Conservation (phyloP, 352 stramenopile species). For the Pythium rhizo-oryzae region DNA sequence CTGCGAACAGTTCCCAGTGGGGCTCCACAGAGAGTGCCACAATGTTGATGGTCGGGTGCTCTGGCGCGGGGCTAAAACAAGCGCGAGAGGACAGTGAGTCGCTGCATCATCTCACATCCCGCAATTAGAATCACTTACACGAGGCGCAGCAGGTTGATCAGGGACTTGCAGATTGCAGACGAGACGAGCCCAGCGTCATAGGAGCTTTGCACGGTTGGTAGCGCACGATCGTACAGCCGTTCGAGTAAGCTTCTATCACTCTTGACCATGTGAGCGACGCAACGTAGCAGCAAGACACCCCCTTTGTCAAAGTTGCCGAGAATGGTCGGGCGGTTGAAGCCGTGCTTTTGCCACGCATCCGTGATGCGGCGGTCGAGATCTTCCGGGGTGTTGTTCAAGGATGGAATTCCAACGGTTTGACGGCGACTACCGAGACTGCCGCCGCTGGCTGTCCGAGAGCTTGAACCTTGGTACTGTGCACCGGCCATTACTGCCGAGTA, state of each 20-base stretch:
- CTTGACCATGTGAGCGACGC: constrained; percentile 69
- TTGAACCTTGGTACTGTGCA: neutral
- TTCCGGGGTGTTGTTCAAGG: constrained; percentile 28
- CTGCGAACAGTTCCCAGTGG: constrained; percentile 85
- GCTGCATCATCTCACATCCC: neutral
- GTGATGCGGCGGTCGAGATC: constrained; percentile 43
- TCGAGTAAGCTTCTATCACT: constrained; percentile 48
- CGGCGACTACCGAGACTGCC: constrained; percentile 32
- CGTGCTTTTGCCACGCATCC: constrained; percentile 74
- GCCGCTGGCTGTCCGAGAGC: constrained; percentile 21
- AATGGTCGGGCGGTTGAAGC: constrained; percentile 65
- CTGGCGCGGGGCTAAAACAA: constrained; percentile 47
- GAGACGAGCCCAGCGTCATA: constrained; percentile 74
- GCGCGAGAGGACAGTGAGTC: constrained; percentile 5
- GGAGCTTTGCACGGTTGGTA: constrained; percentile 57
- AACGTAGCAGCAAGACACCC: constrained; percentile 67
- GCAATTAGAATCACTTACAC: constrained; percentile 45
- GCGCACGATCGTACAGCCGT: constrained; percentile 51
- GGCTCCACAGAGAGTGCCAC: constrained; percentile 76
- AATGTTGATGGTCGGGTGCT: constrained; percentile 73
- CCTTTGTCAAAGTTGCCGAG: constrained; percentile 82
- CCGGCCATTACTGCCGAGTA: constrained; percentile 14
- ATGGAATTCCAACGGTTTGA: constrained; percentile 36
- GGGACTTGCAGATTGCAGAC: constrained; percentile 66
- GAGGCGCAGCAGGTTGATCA: constrained; percentile 76